Conservation (phyloP, 352 stramenopile species). For the Peronospora farinosa region DNA sequence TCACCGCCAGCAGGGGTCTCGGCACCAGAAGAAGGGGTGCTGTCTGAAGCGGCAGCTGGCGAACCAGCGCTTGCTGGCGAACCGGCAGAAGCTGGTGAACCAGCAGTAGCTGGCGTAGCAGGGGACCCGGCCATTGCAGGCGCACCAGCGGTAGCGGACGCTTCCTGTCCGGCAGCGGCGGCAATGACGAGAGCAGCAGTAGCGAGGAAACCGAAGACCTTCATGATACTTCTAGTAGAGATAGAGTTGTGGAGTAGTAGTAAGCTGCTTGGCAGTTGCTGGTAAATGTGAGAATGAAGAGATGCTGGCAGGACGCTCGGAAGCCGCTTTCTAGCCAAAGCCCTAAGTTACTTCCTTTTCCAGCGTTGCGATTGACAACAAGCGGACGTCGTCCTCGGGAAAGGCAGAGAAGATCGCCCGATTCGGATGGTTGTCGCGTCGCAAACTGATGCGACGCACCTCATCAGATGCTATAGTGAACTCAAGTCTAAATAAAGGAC, state of each 20-base stretch:
- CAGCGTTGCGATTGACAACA: constrained; percentile 10
- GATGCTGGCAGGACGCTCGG: background rate
- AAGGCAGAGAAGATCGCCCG: constrained; percentile 4
- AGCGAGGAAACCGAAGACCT: constrained; percentile 35
- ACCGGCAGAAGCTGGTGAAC: too few species aligned
- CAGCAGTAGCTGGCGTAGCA: too few species aligned
- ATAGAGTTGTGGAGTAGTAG: constrained; percentile 1
- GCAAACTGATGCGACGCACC: background rate
- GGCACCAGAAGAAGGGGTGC: too few species aligned
- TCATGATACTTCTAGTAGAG: constrained; percentile 29
- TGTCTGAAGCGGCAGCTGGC: too few species aligned
- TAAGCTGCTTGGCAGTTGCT: constrained; percentile 36
- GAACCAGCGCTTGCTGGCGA: too few species aligned
- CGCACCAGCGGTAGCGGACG: constrained; percentile 5
- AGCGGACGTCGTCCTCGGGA: constrained; percentile 11
- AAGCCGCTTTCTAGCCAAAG: constrained; percentile 1
- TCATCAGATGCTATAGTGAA: too few species aligned
- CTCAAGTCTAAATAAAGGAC: too few species aligned
- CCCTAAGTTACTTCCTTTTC: constrained; percentile 8
- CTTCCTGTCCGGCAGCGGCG: constrained; percentile 23
- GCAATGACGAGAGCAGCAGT: constrained; percentile 36
- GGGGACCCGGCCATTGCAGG: too few species aligned
- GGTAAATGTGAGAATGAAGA: constrained; percentile 37
- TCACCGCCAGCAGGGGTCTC: too few species aligned
- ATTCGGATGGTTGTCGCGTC: constrained; percentile 13